phyloP scores from a whole-genome alignment of 78 protist species.

The Planoprotostelium fungivorum region DNA sequence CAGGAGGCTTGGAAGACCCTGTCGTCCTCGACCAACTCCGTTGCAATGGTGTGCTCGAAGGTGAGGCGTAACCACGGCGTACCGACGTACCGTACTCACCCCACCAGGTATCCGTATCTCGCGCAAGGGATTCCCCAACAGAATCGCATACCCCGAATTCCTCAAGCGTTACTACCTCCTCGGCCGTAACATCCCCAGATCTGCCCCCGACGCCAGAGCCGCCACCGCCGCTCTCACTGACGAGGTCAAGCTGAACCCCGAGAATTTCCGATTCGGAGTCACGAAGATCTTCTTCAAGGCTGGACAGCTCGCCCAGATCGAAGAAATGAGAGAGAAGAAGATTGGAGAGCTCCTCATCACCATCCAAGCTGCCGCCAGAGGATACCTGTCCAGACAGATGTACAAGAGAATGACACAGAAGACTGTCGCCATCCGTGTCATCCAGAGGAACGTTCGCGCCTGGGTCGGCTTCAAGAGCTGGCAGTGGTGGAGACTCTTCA shows the following conservation, averaged over 20 bases:
- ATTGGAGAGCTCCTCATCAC: conserved; percentile 56
- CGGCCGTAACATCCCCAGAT: conserved; percentile 64
- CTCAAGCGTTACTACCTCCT: conserved; percentile 82
- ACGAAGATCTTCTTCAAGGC: conserved; percentile 87
- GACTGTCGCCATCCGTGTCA: conserved; percentile 67
- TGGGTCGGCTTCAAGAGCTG: conserved; percentile 66
- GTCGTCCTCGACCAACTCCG: conserved; percentile 84
- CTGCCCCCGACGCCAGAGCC: conserved; percentile 48
- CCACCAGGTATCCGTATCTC: conserved; percentile 77
- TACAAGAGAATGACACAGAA: conserved; percentile 67
- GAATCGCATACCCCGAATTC: conserved; percentile 79
- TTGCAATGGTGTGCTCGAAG: conserved; percentile 95
- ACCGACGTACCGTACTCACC: not conserved
- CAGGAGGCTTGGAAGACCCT: conserved; percentile 44
- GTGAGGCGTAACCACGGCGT: not conserved
- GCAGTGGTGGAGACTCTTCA: conserved; percentile 76
- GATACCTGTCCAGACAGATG: conserved; percentile 70
- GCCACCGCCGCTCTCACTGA: conserved; percentile 63
- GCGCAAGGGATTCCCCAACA: conserved; percentile 89
- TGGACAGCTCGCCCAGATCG: conserved; percentile 83
- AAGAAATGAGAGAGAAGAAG: conserved; percentile 79
- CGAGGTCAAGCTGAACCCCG: conserved; percentile 38
- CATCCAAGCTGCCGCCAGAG: conserved; percentile 76
- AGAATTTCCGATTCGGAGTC: conserved; percentile 64
- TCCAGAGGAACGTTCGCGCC: conserved; percentile 79